Base-by-base conservation (phyloP, 1,139 yeast genomes). In the Blastobotrys elegans region DNA sequence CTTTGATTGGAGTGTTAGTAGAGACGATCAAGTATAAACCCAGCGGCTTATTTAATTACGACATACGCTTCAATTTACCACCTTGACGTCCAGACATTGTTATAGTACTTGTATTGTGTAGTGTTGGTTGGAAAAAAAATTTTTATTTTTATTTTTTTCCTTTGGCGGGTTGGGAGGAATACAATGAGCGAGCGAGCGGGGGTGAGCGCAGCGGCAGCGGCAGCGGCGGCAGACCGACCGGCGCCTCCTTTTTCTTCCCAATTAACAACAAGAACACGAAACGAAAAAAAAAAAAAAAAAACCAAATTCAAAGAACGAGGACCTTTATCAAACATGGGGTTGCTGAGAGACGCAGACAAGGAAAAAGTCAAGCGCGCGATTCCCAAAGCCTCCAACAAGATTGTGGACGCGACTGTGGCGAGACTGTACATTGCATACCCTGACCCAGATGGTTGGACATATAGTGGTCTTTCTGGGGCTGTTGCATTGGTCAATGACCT, bases 391-490 rank as follows among this genome's bases (percentile, higher is more conserved):
- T 75, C 90, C 48, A 90, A 89, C 65, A 90, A 89, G 64, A 79
- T 92, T 57, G 73, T 92, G 37, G 96, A 88, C 68, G 95, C 95
- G 41, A 84, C 96, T 0, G 85, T 90, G 4, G 97, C 96, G 1
- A 71, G 96, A 50, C 73, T 92, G 44, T 92, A 90, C 68, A 79
- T 92, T 34, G 96, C 97, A 2, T 80, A 86, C 60, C 97, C 98
- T 1, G 82, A 85, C 58, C 82, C 85, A 2, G 75, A 77, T 22
- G 70, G 77, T 55, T 92, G 98, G 97, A 77, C 76, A 16, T 88
- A 79, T 68, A 90, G 98, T 0, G 97, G 96, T 0, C 70, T 92
- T 17, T 73, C 83, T 7, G 98, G 98, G 2, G 97, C 97, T 1
- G 68, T 90, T 31, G 84, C 81, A 1, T 68, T 92, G 13, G 96